Evolutionary conservation across 2,329 filamentous ascomycete genomes (phyloP), one percentile per base, ranked within the genome.

Genomic region (Fusarium lyarnte): DNA sequence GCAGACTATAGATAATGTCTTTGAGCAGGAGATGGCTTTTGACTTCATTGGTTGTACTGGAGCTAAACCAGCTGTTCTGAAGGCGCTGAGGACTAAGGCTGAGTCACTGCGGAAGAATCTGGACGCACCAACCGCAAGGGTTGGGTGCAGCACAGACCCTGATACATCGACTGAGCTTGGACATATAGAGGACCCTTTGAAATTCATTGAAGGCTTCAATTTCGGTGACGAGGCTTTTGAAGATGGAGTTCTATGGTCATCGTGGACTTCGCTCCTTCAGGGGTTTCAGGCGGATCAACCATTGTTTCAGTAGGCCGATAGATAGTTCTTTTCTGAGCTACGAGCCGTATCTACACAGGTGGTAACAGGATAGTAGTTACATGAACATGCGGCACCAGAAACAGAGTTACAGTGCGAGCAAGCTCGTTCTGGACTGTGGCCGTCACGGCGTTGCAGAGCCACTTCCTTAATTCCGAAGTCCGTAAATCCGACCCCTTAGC

Each of bases 301-400:
- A 10, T 3, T 33, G 6, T n/a, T 46, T 21, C 19, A 31, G 25
- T 27, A 27, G 33, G 11, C 3, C 3, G 2, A 13, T 0, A 33
- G 2, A 2, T 2, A 4, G 13, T 7, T 14, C 0, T 23, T 2
- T 19, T 33, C 14, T 19, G 2, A 5, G 11, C 27, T 5, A 14
- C 3, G 8, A 13, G n/a, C 0, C 5, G 10, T 12, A 17, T 5
- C 8, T 35, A 17, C 4, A 17, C 9, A 27, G 8, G 0, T 14
- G 5, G 8, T 10, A 8, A 31, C 17, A 6, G 5, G 17, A 23
- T 31, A 31, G 1, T 31, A 31, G 1, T 33, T 23, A 23, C 6
- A 7, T 13, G 2, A 13, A 13, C 0, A 23, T 3, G 8, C 13
- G 6, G 8, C 35, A 19, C 8, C 21, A 29, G 10, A 41, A 8